Conservation (phyloP, 2,329 filamentous ascomycete genomes). For the Fusarium albidum region DNA sequence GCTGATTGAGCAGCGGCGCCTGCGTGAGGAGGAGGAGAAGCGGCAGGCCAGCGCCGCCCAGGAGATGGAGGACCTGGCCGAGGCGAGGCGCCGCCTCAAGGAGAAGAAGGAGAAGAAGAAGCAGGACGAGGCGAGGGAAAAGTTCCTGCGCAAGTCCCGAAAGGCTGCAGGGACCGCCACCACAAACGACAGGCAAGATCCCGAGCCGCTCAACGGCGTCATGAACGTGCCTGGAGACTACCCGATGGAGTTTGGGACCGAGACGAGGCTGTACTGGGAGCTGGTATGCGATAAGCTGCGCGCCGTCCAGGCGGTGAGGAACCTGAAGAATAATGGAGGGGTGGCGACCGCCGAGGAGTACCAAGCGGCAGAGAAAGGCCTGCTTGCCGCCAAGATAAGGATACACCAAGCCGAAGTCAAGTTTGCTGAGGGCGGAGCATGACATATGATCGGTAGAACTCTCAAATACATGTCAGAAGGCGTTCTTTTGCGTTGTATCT, state of each 20-base stretch:
- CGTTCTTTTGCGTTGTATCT: constrained; percentile 21
- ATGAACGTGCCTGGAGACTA: constrained; percentile 49
- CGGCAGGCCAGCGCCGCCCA: constrained; percentile 48
- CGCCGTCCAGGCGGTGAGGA: constrained; percentile 48
- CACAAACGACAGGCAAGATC: constrained; percentile 25
- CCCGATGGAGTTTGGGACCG: constrained; percentile 40
- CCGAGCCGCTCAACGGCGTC: constrained; percentile 45
- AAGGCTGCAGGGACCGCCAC: constrained; percentile 46
- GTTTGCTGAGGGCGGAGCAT: constrained; percentile 42
- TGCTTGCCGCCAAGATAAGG: constrained; percentile 43
- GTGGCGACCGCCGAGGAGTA: constrained; percentile 39
- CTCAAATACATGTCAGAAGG: constrained; percentile 23
- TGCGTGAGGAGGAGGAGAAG: constrained; percentile 48
- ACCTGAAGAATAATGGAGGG: constrained; percentile 41
- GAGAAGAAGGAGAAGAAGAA: constrained; percentile 53
- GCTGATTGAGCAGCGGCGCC: constrained; percentile 48
- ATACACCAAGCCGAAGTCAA: constrained; percentile 50
- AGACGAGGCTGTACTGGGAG: constrained; percentile 50
- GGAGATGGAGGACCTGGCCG: constrained; percentile 49
- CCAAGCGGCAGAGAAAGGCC: constrained; percentile 40
- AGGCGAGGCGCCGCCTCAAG: constrained; percentile 48
- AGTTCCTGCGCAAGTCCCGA: constrained; percentile 46
- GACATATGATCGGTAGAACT: constrained; percentile 31
- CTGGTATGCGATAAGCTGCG: constrained; percentile 52
- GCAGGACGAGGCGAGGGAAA: constrained; percentile 40